Evolutionary conservation across 139 green algal genomes (phyloP).

Genomic region (Tetraselmis chui): DNA sequence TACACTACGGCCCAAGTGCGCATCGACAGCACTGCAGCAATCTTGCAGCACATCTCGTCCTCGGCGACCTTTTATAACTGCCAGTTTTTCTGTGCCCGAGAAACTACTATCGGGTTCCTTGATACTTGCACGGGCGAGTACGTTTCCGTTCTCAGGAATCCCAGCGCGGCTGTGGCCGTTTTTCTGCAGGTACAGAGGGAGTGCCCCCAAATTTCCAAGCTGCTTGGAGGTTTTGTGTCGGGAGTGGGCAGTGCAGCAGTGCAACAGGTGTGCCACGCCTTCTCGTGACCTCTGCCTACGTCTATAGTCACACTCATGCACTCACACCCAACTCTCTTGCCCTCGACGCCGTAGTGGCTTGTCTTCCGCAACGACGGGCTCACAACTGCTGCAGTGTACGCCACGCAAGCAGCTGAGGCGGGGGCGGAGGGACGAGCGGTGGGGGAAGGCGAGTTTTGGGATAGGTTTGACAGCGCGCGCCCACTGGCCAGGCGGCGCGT

Average conservation of each 20-base stretch:
- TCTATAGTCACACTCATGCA: neutral
- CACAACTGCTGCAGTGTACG: conserved; percentile 16
- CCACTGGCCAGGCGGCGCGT: conserved; percentile 15
- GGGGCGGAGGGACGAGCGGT: neutral
- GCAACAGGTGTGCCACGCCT: conserved; percentile 7
- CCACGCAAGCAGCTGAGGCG: conserved; percentile 12
- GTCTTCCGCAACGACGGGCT: conserved; percentile 30
- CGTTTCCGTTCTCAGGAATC: no score
- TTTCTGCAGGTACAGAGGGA: neutral
- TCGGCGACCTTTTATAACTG: no score
- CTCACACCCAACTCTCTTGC: neutral
- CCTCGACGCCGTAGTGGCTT: conserved; percentile 24
- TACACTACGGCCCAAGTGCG: no score
- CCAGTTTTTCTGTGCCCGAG: no score
- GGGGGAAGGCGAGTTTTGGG: conserved; percentile 14
- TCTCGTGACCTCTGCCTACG: neutral
- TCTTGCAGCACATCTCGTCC: no score
- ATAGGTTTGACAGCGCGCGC: conserved; percentile 15
- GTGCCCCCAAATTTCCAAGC: conserved; percentile 6
- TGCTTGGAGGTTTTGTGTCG: conserved; percentile 20
- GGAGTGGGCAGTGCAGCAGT: neutral
- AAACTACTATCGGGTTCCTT: no score
- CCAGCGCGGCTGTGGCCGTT: no score
- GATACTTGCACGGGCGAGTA: no score
- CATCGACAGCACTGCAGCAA: no score